Evolutionary conservation across 768 basidiomycete species (phyloP), one percentile per base, ranked within the genome.

Genomic region (Boletus vermiculosoides): DNA sequence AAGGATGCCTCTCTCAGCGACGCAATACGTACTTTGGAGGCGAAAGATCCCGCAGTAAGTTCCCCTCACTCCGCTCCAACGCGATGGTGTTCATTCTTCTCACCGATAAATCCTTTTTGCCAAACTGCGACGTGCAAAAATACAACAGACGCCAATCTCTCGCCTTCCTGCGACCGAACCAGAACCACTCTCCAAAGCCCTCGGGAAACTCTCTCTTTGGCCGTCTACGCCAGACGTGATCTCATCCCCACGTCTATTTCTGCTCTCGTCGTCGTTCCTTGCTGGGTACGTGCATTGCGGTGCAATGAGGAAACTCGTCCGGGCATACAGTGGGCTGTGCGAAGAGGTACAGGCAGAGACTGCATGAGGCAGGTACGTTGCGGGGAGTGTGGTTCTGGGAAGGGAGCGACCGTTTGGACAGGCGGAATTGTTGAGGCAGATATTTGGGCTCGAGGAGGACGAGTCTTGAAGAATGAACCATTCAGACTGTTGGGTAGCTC

Each of bases 331-430:
- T 10, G 67, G 77, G 59, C 74, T 98, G 3, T 94, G 89, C 69
- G 87, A 86, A 45, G 83, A 86, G 54, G 89, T 98, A 16, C 80
- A 83, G n/a, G n/a, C n/a, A n/a, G n/a, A n/a, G n/a, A n/a, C n/a
- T n/a, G n/a, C n/a, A n/a, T n/a, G n/a, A n/a, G n/a, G n/a, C n/a
- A n/a, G n/a, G n/a, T n/a, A n/a, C n/a, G n/a, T n/a, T 66, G 84
- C 5, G n/a, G 90, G 86, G 16, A 80, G 85, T 57, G 94, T 94
- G 22, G 6, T 28, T 28, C 28, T 28, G 28, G 28, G 28, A 7
- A 85, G 87, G 59, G 87, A 90, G 74, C 73, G 91, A 70, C 91
- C 91, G 22, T 93, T 92, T 74, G 92, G 92, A 50, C 87, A 89
- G 68, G 80, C 85, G 30, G 80, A 82, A 65, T 71, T 89, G 63